phyloP scores from a whole-genome alignment of 23 red algal species.

The Gracilaria domingensis region DNA sequence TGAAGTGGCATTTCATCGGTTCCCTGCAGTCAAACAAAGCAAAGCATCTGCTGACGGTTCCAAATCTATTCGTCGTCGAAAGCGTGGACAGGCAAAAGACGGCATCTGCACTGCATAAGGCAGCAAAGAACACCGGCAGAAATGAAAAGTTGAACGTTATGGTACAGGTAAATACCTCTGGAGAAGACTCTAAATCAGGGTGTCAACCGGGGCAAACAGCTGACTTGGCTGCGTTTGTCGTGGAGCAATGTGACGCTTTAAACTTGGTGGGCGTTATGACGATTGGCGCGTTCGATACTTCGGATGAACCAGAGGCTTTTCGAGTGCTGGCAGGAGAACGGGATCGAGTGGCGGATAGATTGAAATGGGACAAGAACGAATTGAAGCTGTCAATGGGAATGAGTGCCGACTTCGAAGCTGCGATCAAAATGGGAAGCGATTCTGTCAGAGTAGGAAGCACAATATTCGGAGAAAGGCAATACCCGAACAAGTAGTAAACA shows the following conservation, averaged over 20 bases:
- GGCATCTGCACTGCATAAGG: constrained; percentile 83
- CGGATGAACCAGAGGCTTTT: constrained; percentile 79
- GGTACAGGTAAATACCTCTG: constrained; percentile 95
- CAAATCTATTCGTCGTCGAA: constrained; percentile 86
- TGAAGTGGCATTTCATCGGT: constrained; percentile 97
- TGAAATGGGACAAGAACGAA: not conserved
- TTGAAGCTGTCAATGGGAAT: constrained; percentile 98
- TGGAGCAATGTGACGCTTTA: constrained; percentile 67
- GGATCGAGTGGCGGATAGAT: constrained; percentile 46
- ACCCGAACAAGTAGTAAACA: constrained; percentile 34
- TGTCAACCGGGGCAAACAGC: constrained; percentile 67
- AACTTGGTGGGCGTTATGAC: constrained; percentile 95
- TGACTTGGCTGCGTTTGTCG: constrained; percentile 67
- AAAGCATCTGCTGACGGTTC: constrained; percentile 58
- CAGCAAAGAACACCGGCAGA: constrained; percentile 16
- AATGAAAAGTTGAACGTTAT: constrained; percentile 77
- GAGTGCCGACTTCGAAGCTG: constrained; percentile 94
- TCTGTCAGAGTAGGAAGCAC: constrained; percentile 88
- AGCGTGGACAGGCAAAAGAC: constrained; percentile 86
- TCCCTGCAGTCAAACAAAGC: constrained; percentile 97
- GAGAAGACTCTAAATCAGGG: constrained; percentile 89
- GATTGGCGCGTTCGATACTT: constrained; percentile 84
- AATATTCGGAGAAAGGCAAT: constrained; percentile 92
- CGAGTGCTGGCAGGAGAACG: constrained; percentile 37
- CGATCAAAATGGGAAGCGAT: constrained; percentile 82